Evolutionary conservation across 306 rosid genomes (phyloP), one percentile per base, ranked within the genome.

Genomic region (Ammopiptanthus mongolicus): DNA sequence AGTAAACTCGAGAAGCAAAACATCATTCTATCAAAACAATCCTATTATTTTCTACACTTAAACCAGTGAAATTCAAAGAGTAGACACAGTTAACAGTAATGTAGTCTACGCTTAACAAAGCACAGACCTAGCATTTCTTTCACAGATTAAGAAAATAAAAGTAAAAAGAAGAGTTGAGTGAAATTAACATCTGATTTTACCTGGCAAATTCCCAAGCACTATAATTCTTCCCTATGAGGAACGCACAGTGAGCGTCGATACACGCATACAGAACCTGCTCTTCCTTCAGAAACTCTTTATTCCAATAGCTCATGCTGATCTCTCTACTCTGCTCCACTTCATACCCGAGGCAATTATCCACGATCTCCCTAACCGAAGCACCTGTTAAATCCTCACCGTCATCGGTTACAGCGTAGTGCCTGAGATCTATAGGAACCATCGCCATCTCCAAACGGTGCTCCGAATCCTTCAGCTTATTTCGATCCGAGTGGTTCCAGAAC

Each of bases 191-290:
- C 0, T n/a, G 15, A 29, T 10, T 18, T 59, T 39, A 76, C 67
- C 59, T 29, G 0, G 37, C 1, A 5, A 60, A 0, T 22, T 3
- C 9, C 84, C 84, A 75, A 34, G 53, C 74, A 4, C 22, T 6
- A 25, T 1, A 8, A 23, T 42, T 34, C 73, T 19, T 82, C 22
- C 74, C 90, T 15, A 87, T 71, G 44, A 31, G 39, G 63, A 81
- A 87, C 0, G 86, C 84, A 31, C 81, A 80, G 13, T 61, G 34
- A 52, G 91, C 86, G 4, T 84, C 88, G 1, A 78, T 15, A 23
- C 78, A 23, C 0, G 81, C 88, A 6, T 84, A 81, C 71, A 44
- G 28, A 7, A 87, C 56, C 77, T 87, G 91, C 5, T 64, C 71
- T 0, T 8, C 0, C 8, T 77, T 66, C 3, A 87, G 83, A 41